Evolutionary conservation across 345 rosid genomes (phyloP).

Genomic region (Gossypium herbaceum): DNA sequence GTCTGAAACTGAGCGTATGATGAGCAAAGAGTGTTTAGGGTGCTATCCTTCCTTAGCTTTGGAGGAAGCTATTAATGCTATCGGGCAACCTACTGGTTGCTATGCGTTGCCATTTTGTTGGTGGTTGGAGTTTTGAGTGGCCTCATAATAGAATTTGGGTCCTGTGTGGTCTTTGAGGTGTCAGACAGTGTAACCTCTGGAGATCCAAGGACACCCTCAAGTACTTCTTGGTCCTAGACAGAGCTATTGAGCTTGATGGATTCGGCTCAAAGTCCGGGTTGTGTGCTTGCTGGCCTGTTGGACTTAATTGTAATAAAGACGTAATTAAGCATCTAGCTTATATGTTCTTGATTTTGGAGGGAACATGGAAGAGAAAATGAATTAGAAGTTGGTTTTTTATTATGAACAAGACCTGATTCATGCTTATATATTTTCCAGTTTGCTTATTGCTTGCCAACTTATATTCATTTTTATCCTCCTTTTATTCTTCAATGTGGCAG

Average conservation of each 20-base stretch:
- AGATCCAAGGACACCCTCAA: not conserved
- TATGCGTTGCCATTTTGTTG: not conserved
- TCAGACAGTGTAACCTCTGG: not conserved
- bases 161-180: not conserved
- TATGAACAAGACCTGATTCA: not conserved
- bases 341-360: not conserved
- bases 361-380: too few species aligned
- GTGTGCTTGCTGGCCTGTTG: not conserved
- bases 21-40: not conserved
- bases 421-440: not conserved
- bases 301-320: not conserved
- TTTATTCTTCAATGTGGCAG: slow-evolving; percentile 27
- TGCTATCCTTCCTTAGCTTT: not conserved
- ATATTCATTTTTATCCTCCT: not conserved
- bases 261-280: not conserved
- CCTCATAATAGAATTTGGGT: not conserved
- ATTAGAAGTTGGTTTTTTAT: not conserved
- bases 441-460: not conserved
- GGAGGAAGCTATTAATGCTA: not conserved
- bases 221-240: not conserved
- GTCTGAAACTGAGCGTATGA: not conserved
- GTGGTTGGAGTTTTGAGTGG: not conserved
- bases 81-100: not conserved
- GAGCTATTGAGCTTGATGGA: not conserved
- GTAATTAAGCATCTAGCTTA: not conserved